A percentile compares a stretch with the other conserved stretches of the same genome.
phyloP scores from a whole-genome alignment of 768 basidiomycete species.

The Crepidotus variabilis region DNA sequence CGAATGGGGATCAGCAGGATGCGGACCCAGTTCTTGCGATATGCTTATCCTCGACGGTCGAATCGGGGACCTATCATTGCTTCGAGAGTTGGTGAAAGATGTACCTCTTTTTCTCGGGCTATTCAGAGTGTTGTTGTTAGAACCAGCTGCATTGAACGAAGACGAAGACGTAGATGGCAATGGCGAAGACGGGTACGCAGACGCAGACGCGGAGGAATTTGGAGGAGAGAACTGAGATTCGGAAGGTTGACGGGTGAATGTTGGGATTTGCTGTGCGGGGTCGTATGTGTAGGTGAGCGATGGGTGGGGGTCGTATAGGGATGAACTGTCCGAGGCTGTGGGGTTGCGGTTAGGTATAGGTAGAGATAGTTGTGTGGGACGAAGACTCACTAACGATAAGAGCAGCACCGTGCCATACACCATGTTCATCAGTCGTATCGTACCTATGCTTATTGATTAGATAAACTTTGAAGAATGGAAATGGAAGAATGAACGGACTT shows the following conservation, averaged over 20 bases:
- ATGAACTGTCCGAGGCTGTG: conserved; percentile 74
- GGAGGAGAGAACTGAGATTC: not conserved
- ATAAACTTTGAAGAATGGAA: no score
- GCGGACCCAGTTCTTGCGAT: conserved; percentile 61
- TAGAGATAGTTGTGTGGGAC: not conserved
- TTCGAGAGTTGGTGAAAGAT: no score
- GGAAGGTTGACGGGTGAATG: not conserved
- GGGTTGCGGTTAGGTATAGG: conserved; percentile 1
- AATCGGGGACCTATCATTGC: not conserved
- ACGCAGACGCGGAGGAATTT: no score
- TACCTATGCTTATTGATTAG: conserved; percentile 54
- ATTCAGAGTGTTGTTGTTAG: no score
- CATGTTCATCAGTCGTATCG: conserved; percentile 77
- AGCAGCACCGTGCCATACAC: conserved; percentile 85
- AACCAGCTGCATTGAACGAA: no score
- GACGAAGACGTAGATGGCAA: no score
- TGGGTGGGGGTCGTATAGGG: conserved; percentile 73
- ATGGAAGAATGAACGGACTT: conserved; percentile 28
- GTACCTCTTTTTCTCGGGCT: no score
- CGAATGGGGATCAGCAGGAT: conserved; percentile 72
- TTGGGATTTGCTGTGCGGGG: conserved; percentile 26
- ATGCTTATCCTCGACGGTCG: conserved; percentile 13
- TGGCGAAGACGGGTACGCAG: no score
- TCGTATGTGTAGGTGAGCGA: conserved; percentile 73
- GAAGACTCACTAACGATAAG: conserved; percentile 77